Base-by-base conservation (phyloP, 2,329 filamentous ascomycete genomes). In the Calonectria pauciramosa region DNA sequence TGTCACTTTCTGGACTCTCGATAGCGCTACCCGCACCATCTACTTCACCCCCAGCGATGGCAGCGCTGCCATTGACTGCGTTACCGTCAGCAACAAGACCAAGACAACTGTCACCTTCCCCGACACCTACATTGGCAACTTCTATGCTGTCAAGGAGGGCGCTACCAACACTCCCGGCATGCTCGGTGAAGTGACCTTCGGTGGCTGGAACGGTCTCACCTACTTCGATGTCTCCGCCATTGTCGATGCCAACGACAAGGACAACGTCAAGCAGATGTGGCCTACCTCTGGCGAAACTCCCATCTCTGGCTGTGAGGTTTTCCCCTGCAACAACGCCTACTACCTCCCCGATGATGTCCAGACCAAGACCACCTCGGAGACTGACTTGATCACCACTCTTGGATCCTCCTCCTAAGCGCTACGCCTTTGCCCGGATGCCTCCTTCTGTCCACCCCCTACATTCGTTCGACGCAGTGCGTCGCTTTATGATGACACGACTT, bases 161-260 rank as follows among this genome's bases (percentile, higher is more conserved):
- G 73, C 81, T 2, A 59, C 80, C 14, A 83, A 87, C 77, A 79
- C 80, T 52, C 82, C 86, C 7, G 90, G 90, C 78, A 91, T 90
- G 88, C 86, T 90, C 71, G 88, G 88, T 69, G 88, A 90, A 86
- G 85, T 89, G 70, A 83, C 84, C 76, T 90, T 89, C 80, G 84
- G 87, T 68, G 89, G 87, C 80, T 90, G 83, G 83, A 80, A 82
- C 68, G 89, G 85, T 76, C 75, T 85, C 73, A 90, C 88, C 72
- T 92, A 88, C 87, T 92, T 90, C 72, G 90, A 92, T 76, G 89
- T 92, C 75, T 91, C 89, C 14, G 90, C 90, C 82, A 91, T 92
- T 76, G 88, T 91, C 79, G 84, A 89, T 82, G 83, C 89, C 66
- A 80, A 80, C 49, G 90, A 91, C 82, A 79, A 84, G 77, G 72